Percentiles rank a stretch among this genome's conserved stretches.
phyloP scores from a whole-genome alignment of 2,329 filamentous ascomycete species.

The Exophiala xenobiotica region DNA sequence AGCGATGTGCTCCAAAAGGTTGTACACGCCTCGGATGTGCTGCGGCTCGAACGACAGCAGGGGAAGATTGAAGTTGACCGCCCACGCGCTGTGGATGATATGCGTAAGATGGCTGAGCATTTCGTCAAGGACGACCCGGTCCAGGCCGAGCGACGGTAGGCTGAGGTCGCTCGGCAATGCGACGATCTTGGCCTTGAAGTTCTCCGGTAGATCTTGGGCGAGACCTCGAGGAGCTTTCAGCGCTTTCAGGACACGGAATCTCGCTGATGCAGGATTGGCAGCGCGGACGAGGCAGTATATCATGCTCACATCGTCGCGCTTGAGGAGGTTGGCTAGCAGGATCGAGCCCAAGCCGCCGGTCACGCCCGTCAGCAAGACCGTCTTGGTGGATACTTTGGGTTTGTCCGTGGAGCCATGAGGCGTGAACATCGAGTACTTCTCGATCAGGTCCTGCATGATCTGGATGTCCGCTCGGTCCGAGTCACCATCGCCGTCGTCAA shows the following conservation, averaged over 20 bases:
- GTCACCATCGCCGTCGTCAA: constrained; percentile 27
- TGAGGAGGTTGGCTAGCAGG: constrained; percentile 48
- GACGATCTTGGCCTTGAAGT: constrained; percentile 39
- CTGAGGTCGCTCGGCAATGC: constrained; percentile 51
- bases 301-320: constrained; percentile 38
- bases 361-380: constrained; percentile 55
- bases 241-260: constrained; percentile 45
- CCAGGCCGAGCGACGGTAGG: constrained; percentile 50
- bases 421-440: constrained; percentile 37
- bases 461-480: constrained; percentile 35
- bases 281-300: constrained; percentile 60
- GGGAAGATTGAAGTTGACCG: constrained; percentile 62
- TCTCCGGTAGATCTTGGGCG: constrained; percentile 16
- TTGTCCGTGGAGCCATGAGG: constrained; percentile 7
- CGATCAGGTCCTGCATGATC: constrained; percentile 47
- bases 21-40: constrained; percentile 50
- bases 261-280: constrained; percentile 41
- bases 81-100: constrained; percentile 65
- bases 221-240: constrained; percentile 36
- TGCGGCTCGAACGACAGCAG: constrained; percentile 55
- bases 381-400: background rate
- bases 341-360: constrained; percentile 66
- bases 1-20: constrained; percentile 43
- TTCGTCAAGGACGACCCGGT: constrained; percentile 39
- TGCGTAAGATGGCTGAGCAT: constrained; percentile 47